Evolutionary conservation across 495 filamentous ascomycete genomes (phyloP).

Genomic region (Xylaria flabelliformis): DNA sequence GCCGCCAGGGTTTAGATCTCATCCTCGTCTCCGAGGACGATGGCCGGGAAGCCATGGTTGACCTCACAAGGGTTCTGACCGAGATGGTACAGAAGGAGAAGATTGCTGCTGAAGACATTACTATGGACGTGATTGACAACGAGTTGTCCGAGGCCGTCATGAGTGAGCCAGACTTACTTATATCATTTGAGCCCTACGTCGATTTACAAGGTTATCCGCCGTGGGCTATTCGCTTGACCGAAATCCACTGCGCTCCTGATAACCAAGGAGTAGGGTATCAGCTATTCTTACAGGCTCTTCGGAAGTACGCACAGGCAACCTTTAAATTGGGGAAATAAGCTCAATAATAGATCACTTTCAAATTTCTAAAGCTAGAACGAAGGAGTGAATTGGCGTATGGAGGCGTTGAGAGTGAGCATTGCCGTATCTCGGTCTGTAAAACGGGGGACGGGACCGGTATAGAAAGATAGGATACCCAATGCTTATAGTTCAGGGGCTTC

Average conservation of each 20-base stretch:
- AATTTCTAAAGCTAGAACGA: neutral
- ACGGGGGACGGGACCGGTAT: neutral
- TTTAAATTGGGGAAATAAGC: constrained; percentile 84
- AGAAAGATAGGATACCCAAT: constrained; percentile 15
- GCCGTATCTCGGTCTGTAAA: neutral
- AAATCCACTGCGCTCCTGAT: constrained; percentile 82
- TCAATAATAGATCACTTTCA: neutral
- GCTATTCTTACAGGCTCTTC: constrained; percentile 83
- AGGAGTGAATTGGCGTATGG: neutral
- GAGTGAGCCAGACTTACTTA: constrained; percentile 85
- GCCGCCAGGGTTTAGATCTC: constrained; percentile 54
- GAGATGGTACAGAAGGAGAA: constrained; percentile 94
- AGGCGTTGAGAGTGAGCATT: constrained; percentile 3
- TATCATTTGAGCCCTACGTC: constrained; percentile 82
- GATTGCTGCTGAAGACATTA: constrained; percentile 78
- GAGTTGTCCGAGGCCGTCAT: constrained; percentile 76
- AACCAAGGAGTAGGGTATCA: constrained; percentile 88
- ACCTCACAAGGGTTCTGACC: constrained; percentile 91
- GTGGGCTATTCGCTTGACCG: constrained; percentile 92
- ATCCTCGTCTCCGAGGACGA: constrained; percentile 89
- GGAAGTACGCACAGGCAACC: constrained; percentile 83
- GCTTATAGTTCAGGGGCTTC: constrained; percentile 1
- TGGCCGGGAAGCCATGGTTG: constrained; percentile 89
- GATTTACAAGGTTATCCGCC: constrained; percentile 91
- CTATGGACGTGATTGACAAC: constrained; percentile 83